phyloP scores from a whole-genome alignment of 2,329 filamentous ascomycete species.

The Ophiocordyceps camponoti-saundersi region DNA sequence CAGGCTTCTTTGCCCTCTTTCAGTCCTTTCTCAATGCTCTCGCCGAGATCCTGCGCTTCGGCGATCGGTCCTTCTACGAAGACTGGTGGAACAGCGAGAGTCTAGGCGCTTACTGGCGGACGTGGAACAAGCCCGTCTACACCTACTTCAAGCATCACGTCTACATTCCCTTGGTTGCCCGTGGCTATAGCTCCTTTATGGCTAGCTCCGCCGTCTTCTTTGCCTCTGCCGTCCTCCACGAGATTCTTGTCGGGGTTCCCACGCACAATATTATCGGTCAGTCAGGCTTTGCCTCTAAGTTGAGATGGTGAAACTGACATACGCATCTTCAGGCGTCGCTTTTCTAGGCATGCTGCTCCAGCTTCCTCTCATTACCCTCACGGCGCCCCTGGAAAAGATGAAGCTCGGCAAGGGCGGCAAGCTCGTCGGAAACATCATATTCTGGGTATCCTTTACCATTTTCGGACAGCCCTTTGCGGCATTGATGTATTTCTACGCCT shows the following conservation, averaged over 20 bases:
- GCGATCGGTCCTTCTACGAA: slow-evolving; percentile 85
- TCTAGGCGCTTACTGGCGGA: slow-evolving; percentile 79
- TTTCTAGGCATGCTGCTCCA: slow-evolving; percentile 91
- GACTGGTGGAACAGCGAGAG: slow-evolving; percentile 96
- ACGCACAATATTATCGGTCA: slow-evolving; percentile 84
- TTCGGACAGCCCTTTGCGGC: slow-evolving; percentile 89
- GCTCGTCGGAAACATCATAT: slow-evolving; percentile 79
- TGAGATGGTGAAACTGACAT: slow-evolving; percentile 3
- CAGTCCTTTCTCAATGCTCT: slow-evolving; percentile 84
- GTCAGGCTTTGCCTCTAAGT: slow-evolving; percentile 6
- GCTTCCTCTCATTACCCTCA: slow-evolving; percentile 71
- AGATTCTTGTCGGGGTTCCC: slow-evolving; percentile 81
- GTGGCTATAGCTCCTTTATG: slow-evolving; percentile 54
- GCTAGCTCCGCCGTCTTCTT: slow-evolving; percentile 76
- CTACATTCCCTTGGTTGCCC: slow-evolving; percentile 71
- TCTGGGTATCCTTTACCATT: slow-evolving; percentile 92
- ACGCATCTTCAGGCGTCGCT: slow-evolving; percentile 50
- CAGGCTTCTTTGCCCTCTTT: slow-evolving; percentile 92
- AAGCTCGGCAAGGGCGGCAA: slow-evolving; percentile 53
- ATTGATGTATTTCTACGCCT: slow-evolving; percentile 91
- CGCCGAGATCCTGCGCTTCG: slow-evolving; percentile 79
- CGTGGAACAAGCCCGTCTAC: slow-evolving; percentile 96
- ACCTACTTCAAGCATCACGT: slow-evolving; percentile 93
- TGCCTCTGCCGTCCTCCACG: slow-evolving; percentile 77
- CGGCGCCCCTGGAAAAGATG: slow-evolving; percentile 63